Evolutionary conservation across 2,329 filamentous ascomycete species (phyloP).

Genomic region (Mariannaea sp.): DNA sequence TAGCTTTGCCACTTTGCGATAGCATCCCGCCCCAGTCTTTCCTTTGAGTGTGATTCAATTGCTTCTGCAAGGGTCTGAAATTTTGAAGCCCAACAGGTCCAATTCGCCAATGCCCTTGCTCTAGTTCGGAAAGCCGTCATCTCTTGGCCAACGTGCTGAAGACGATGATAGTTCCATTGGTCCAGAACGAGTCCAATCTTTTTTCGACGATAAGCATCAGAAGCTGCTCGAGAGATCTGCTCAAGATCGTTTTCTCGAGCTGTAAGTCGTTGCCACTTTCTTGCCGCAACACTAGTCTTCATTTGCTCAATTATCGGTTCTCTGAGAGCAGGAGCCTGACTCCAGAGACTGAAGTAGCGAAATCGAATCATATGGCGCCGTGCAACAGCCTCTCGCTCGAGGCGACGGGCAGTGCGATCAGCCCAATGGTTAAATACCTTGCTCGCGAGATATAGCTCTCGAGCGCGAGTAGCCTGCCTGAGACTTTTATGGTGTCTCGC

Average conservation of each 20-base stretch:
- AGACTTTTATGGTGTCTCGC: slow-evolving; percentile 33
- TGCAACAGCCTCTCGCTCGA: slow-evolving; percentile 68
- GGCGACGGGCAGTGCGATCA: slow-evolving; percentile 65
- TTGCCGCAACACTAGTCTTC: slow-evolving; percentile 37
- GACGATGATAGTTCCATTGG: slow-evolving; percentile 38
- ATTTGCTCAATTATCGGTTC: slow-evolving; percentile 40
- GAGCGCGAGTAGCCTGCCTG: slow-evolving; percentile 63
- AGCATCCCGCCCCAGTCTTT: slow-evolving; percentile 20
- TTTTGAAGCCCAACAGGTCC: slow-evolving; percentile 28
- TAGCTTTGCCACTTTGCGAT: slow-evolving; percentile 34
- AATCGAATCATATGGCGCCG: slow-evolving; percentile 71
- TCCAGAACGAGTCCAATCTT: slow-evolving; percentile 30
- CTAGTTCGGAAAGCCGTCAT: slow-evolving; percentile 26
- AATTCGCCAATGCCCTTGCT: slow-evolving; percentile 28
- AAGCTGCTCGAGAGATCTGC: slow-evolving; percentile 32
- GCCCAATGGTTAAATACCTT: slow-evolving; percentile 61
- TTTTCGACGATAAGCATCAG: slow-evolving; percentile 28
- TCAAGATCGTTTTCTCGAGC: slow-evolving; percentile 38
- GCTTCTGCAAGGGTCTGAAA: slow-evolving; percentile 23
- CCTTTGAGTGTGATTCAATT: slow-evolving; percentile 23
- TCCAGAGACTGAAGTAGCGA: slow-evolving; percentile 47
- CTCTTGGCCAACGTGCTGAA: slow-evolving; percentile 29
- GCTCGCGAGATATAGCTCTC: slow-evolving; percentile 64
- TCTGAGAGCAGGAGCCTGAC: slow-evolving; percentile 39
- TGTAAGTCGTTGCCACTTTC: slow-evolving; percentile 42